These are phyloP conservation scores for Aspergillus sp. DNA, from an alignment of 2,329 filamentous ascomycete species.

Conservation along the genomic window DNA sequence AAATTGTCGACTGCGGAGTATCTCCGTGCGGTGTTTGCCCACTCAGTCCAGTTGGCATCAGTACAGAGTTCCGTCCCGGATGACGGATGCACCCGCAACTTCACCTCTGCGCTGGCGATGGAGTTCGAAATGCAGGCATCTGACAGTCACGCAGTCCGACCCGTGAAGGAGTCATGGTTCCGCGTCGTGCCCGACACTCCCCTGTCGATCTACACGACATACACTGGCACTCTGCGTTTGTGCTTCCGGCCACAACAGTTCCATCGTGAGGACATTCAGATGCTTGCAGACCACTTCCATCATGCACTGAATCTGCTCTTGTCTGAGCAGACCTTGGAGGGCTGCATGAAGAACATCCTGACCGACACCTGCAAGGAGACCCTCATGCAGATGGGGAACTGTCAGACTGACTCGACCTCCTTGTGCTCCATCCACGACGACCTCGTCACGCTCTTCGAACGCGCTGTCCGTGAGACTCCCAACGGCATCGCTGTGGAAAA, in stretches of 20 bases:
- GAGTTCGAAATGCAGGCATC: constrained; percentile 1
- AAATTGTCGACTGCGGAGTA: neutral
- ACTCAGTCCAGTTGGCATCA: neutral
- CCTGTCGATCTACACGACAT: neutral
- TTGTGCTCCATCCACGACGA: constrained; percentile 6
- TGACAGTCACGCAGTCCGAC: neutral
- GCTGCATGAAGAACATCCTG: too few relatives aligned
- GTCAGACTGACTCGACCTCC: neutral
- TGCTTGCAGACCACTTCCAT: constrained; percentile 1
- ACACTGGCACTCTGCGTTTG: neutral
- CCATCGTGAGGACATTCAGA: neutral
- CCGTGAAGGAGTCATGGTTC: neutral
- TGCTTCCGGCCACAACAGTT: neutral
- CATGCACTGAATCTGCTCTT: neutral
- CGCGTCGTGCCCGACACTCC: constrained; percentile 2
- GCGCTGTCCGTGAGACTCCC: neutral
- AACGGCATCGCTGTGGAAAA: constrained; percentile 1
- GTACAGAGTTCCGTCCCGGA: constrained; percentile 8
- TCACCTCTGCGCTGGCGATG: constrained; percentile 8
- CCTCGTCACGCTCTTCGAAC: constrained; percentile 6
- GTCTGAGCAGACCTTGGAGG: too few relatives aligned
- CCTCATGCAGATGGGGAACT: constrained; percentile 2
- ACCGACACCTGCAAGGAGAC: too few relatives aligned
- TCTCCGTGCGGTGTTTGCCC: neutral
- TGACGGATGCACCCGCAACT: constrained; percentile 2